Evolutionary conservation across 2,329 filamentous ascomycete species (phyloP).

Genomic region (Ophiosphaerella narmari): DNA sequence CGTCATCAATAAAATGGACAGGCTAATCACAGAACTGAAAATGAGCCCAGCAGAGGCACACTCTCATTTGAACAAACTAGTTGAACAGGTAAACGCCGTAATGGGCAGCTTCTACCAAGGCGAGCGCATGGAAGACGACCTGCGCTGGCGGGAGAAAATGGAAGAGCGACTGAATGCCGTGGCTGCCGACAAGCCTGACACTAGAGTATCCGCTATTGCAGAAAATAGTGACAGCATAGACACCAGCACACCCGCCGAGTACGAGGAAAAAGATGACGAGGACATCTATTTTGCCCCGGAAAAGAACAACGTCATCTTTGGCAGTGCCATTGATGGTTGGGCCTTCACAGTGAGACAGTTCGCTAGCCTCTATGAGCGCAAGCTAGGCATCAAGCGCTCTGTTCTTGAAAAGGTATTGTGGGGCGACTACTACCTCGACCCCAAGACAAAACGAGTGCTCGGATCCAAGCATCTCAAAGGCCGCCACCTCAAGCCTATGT

Average conservation of each 20-base stretch:
- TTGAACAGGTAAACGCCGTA: slow-evolving; percentile 97
- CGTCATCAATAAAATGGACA: slow-evolving; percentile 98
- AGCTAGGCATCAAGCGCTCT: slow-evolving; percentile 88
- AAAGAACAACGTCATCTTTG: slow-evolving; percentile 98
- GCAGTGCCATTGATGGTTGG: slow-evolving; percentile 98
- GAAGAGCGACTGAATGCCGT: slow-evolving; percentile 81
- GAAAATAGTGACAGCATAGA: slow-evolving; percentile 61
- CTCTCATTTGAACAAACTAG: slow-evolving; percentile 80
- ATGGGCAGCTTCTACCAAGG: slow-evolving; percentile 97
- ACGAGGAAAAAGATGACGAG: slow-evolving; percentile 91
- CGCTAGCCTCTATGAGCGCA: slow-evolving; percentile 91
- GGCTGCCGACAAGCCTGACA: slow-evolving; percentile 66
- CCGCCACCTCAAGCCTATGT: slow-evolving; percentile 89
- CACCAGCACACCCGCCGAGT: slow-evolving; percentile 61
- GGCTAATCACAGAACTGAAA: slow-evolving; percentile 89
- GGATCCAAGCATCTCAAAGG: slow-evolving; percentile 92
- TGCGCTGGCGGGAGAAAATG: slow-evolving; percentile 92
- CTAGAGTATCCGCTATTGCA: slow-evolving; percentile 48
- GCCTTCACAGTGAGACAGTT: slow-evolving; percentile 97
- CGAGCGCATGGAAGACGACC: slow-evolving; percentile 96
- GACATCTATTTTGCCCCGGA: slow-evolving; percentile 98
- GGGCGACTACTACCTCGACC: slow-evolving; percentile 96
- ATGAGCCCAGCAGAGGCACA: slow-evolving; percentile 92
- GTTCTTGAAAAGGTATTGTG: slow-evolving; percentile 92
- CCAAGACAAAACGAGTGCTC: slow-evolving; percentile 93